Evolutionary conservation across 1,284 basidiomycete genomes (phyloP).

Genomic region (Ceratorhiza oryzae-sativae): DNA sequence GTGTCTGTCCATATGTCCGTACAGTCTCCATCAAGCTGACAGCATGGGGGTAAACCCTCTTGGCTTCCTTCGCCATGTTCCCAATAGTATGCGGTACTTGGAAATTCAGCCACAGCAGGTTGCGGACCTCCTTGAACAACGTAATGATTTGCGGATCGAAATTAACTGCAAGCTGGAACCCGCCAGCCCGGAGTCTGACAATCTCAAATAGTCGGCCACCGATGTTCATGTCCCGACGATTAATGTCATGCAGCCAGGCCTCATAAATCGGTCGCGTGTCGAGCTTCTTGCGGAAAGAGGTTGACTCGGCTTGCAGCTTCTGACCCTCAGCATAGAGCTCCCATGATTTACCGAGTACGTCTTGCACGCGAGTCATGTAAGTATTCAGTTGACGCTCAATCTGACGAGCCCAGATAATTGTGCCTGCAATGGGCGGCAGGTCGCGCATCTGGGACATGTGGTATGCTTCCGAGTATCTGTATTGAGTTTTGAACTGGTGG

Average conservation of each 20-base stretch:
- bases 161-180: constrained; percentile 91
- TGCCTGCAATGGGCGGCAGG: constrained; percentile 94
- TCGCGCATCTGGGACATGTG: constrained; percentile 99
- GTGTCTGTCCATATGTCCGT: constrained; percentile 92
- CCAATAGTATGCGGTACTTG: constrained; percentile 93
- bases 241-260: constrained; percentile 96
- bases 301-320: constrained; percentile 90
- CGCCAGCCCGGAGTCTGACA: constrained; percentile 78
- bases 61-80: constrained; percentile 98
- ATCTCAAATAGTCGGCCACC: constrained; percentile 97
- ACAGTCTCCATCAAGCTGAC: constrained; percentile 99
- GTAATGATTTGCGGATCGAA: constrained; percentile 98
- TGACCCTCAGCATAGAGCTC: constrained; percentile 99
- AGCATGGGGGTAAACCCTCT: constrained; percentile 96
- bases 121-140: constrained; percentile 97
- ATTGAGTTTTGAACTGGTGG: constrained; percentile 86
- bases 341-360: constrained; percentile 98
- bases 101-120: constrained; percentile 94
- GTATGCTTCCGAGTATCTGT: constrained; percentile 93
- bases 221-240: constrained; percentile 88
- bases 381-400: constrained; percentile 95
- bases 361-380: constrained; percentile 99
- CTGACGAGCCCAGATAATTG: constrained; percentile 98
- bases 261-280: constrained; percentile 94
- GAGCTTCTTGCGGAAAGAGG: constrained; percentile 94